Percentiles rank a stretch among this genome's conserved stretches.
Evolutionary conservation across 2,329 filamentous ascomycete genomes (phyloP).

Genomic region (Microdochium nivale): DNA sequence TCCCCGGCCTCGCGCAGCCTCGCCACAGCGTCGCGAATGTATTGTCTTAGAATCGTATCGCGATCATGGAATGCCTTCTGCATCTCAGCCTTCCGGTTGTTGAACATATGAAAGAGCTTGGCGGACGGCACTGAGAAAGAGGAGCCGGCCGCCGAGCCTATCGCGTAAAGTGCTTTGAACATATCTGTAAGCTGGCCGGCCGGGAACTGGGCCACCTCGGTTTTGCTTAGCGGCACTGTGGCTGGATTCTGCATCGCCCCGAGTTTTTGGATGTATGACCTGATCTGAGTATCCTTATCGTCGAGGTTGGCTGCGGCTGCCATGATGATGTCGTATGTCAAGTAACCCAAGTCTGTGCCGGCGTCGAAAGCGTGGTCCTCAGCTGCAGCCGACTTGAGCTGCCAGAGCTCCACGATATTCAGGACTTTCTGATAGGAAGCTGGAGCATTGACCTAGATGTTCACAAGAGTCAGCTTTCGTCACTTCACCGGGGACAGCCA

Average conservation of each 20-base stretch:
- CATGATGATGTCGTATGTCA: constrained; percentile 3
- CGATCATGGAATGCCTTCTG: background rate
- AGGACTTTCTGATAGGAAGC: constrained; percentile 1
- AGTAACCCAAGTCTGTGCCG: constrained; percentile 1
- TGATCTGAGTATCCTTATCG: constrained; percentile 1
- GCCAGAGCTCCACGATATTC: constrained; percentile 2
- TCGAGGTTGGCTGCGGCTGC: constrained; percentile 1
- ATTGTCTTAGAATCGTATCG: background rate
- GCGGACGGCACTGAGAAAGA: background rate
- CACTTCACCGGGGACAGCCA: background rate
- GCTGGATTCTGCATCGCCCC: background rate
- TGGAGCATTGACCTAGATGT: constrained; percentile 1
- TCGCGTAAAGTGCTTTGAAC: background rate
- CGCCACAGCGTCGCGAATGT: background rate
- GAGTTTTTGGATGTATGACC: background rate
- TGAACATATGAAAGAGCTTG: background rate
- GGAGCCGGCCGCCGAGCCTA: background rate
- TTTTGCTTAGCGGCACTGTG: background rate
- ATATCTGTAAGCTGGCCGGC: background rate
- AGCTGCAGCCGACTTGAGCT: constrained; percentile 1
- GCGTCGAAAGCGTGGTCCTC: constrained; percentile 2
- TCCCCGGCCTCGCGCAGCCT: background rate
- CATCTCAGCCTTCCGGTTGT: background rate
- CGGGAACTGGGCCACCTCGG: background rate
- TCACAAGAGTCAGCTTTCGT: background rate